Base-by-base conservation (phyloP, 345 rosid species). In the Hypericum perforatum region DNA sequence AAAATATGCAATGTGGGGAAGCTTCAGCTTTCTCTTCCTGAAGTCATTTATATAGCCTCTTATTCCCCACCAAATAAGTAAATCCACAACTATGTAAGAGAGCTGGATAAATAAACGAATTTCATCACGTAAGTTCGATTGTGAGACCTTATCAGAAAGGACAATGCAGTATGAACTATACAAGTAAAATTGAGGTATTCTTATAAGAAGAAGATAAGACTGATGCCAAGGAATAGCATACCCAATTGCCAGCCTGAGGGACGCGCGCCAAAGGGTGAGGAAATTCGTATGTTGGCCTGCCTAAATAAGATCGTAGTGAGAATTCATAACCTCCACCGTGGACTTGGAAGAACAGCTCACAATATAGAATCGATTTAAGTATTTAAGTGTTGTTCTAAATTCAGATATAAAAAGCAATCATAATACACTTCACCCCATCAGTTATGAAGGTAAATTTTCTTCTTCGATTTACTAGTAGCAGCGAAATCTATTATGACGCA, bases 231-330 rank as follows among this genome's bases (percentile, higher is more conserved):
- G 15, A 64, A 55, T 39, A 55, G 56, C 79, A 68, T 85, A 92
- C 98, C 96, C 98, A 88, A 67, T 92, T 68, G 44, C 90, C 98
- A 76, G 98, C 96, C 58, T 88, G 95, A 52, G 95, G 79, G 49
- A 88, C 98, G 54, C 96, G 95, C n/a, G 95, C 96, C 60, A 92
- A 74, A 16, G 98, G 98, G 58, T 92, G 96, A 64, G 96, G 90
- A 69, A 92, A 92, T 71, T 88, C 98, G 71, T 73, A 72, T 37
- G 98, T 92, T 36, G 98, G 98, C 95, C 98, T 92, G 98, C 78
- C 90, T 78, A 92, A 70, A 57, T 62, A 71, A 64, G 60, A 73
- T 59, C 49, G 77, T 72, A 68, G 76, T 88, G 64, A 83, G 89
- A 59, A 62, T 64, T 51, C 52, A 76, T 45, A 57, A 52, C 56